Base-by-base conservation (phyloP, 2,329 filamentous ascomycete genomes). In the Diplodia intermedia region DNA sequence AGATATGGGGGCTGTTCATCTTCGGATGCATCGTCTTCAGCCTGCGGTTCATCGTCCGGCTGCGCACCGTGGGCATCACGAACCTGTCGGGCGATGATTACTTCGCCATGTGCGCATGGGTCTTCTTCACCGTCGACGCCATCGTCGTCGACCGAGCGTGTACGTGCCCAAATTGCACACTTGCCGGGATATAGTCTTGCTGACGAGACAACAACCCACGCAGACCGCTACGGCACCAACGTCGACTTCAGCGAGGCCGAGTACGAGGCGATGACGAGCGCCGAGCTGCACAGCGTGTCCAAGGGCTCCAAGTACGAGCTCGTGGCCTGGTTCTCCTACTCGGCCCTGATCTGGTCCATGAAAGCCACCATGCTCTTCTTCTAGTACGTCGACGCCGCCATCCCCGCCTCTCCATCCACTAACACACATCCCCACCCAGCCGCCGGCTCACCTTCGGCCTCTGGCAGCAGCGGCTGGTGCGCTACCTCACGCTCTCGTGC, bases 81-180 rank as follows among this genome's bases (percentile, higher is more conserved):
- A 75, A 78, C 1, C 71, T 81, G 1, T 75, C 78, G 23, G 78
- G 80, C 8, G 81, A 82, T 69, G 80, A 82, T 65, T 76, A 78
- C 15, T 75, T 81, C 38, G 72, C 77, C 0, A 26, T 78, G 9
- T 62, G 78, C 0, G 77, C 43, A 23, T 33, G 29, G 43, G 8
- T 63, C 12, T 14, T 63, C 60, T 49, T 36, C 3, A 63, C 60
- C 31, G 47, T 63, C 6, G 60, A 63, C 31, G 60, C 43, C 1
- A 14, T 63, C 3, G 60, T 63, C 4, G 47, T 63, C 5, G 60
- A 63, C 43, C 8, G 31, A 23, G 26, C 60, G 3, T 63, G 60
- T 63, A 38, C 5, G 60, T 40, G 3, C 26, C 43, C 23, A 26
- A 3, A 7, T 4, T 1, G 14, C n/a, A 47, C 43, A 47, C 18